phyloP scores from a whole-genome alignment of 2,329 filamentous ascomycete species.

The Botrytis deweyae region DNA sequence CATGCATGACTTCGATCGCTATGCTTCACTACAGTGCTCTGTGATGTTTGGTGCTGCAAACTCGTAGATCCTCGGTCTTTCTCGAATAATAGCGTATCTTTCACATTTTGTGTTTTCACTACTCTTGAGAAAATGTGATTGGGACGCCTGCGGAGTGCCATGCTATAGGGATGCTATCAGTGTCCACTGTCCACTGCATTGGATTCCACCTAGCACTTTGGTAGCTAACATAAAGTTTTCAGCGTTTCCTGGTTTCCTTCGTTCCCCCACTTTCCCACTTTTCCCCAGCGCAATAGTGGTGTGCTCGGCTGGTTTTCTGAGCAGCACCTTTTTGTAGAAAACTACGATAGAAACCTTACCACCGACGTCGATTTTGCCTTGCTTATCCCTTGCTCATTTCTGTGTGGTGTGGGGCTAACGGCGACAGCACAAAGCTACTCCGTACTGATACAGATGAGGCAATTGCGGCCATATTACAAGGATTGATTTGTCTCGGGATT shows the following conservation, averaged over 20 bases:
- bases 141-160: neutral
- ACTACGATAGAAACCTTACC: neutral
- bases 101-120: neutral
- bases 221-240: conserved; percentile 1
- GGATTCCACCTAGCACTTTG: neutral
- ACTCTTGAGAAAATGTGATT: neutral
- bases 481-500: conserved; percentile 10
- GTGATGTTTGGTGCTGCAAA: neutral
- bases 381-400: neutral
- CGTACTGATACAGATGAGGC: conserved; percentile 6
- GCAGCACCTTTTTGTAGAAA: conserved; percentile 5
- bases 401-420: neutral
- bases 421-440: neutral
- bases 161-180: neutral
- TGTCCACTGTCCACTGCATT: neutral
- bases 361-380: conserved; percentile 19
- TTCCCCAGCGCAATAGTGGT: neutral
- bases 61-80: neutral
- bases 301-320: conserved; percentile 9
- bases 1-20: conserved; percentile 13
- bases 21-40: neutral
- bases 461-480: neutral
- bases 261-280: neutral
- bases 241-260: neutral
- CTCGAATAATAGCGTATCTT: neutral